Conservation (phyloP, 2,329 filamentous ascomycete species). For the Stemphylium lycopersici region DNA sequence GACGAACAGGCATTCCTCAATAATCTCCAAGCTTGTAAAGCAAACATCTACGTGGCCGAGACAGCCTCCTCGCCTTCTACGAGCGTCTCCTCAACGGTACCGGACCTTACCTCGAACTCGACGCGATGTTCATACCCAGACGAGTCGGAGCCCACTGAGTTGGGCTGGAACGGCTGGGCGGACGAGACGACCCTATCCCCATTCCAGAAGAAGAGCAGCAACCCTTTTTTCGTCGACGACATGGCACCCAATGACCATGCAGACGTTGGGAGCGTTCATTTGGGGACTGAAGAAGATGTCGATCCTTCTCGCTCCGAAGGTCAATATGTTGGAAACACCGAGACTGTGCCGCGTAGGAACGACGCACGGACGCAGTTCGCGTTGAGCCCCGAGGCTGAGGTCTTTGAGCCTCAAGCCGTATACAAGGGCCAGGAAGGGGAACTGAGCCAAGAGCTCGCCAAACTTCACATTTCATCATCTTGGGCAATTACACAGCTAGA, state of each 20-base stretch:
- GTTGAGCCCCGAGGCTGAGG: constrained; percentile 31
- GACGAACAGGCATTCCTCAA: constrained; percentile 40
- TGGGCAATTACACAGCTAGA: not conserved
- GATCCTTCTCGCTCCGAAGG: constrained; percentile 10
- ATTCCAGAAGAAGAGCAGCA: constrained; percentile 25
- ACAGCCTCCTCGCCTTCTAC: constrained; percentile 19
- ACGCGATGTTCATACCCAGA: constrained; percentile 19
- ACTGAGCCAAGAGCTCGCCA: constrained; percentile 15
- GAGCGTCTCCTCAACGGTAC: constrained; percentile 12
- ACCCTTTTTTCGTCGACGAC: constrained; percentile 20
- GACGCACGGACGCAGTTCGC: constrained; percentile 15
- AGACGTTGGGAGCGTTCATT: not conserved
- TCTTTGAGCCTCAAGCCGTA: constrained; percentile 27
- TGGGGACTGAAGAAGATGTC: not conserved
- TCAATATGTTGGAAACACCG: not conserved
- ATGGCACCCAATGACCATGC: constrained; percentile 29
- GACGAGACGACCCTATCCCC: constrained; percentile 31
- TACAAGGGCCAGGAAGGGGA: constrained; percentile 1
- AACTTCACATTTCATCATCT: constrained; percentile 28
- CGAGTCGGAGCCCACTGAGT: constrained; percentile 27
- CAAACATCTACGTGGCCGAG: constrained; percentile 39
- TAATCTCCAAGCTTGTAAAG: constrained; percentile 40
- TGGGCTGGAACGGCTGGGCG: constrained; percentile 42
- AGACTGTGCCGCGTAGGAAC: constrained; percentile 15
- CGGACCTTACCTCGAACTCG: constrained; percentile 20